Percentiles rank a stretch among this genome's conserved stretches.
These are phyloP conservation scores for Mariannaea sp. DNA, from an alignment of 2,329 filamentous ascomycete species.

Conservation along the genomic window DNA sequence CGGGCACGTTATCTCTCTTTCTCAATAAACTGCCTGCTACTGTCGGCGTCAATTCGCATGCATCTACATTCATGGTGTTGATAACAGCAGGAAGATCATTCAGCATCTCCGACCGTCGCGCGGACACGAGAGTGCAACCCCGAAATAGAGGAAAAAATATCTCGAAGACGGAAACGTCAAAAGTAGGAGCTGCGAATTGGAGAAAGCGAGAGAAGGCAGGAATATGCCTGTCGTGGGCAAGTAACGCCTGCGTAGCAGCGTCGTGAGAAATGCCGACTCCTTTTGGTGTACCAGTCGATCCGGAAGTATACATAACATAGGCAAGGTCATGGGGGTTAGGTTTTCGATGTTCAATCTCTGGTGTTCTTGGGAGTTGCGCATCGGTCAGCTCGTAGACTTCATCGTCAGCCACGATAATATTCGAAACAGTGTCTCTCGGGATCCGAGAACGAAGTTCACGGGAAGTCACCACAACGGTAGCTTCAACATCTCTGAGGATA, in stretches of 20 bases:
- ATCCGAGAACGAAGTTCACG: constrained; percentile 50
- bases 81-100: constrained; percentile 74
- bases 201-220: constrained; percentile 79
- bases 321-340: constrained; percentile 59
- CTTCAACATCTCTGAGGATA: constrained; percentile 77
- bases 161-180: constrained; percentile 94
- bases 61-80: constrained; percentile 70
- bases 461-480: constrained; percentile 70
- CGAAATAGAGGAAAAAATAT: constrained; percentile 87
- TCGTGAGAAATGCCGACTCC: constrained; percentile 82
- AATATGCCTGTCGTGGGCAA: constrained; percentile 80
- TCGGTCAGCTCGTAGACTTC: constrained; percentile 13
- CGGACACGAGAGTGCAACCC: constrained; percentile 73
- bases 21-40: constrained; percentile 79
- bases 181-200: constrained; percentile 90
- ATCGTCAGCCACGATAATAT: constrained; percentile 46
- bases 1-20: constrained; percentile 68
- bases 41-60: constrained; percentile 86
- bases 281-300: constrained; percentile 87
- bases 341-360: constrained; percentile 20
- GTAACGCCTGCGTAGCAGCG: constrained; percentile 78
- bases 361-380: background rate
- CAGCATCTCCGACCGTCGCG: constrained; percentile 70
- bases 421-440: constrained; percentile 40
- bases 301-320: constrained; percentile 94